Percentiles rank a stretch among this genome's conserved stretches.
Conservation (phyloP, 495 filamentous ascomycete species). For the Aspergillus campestris region DNA sequence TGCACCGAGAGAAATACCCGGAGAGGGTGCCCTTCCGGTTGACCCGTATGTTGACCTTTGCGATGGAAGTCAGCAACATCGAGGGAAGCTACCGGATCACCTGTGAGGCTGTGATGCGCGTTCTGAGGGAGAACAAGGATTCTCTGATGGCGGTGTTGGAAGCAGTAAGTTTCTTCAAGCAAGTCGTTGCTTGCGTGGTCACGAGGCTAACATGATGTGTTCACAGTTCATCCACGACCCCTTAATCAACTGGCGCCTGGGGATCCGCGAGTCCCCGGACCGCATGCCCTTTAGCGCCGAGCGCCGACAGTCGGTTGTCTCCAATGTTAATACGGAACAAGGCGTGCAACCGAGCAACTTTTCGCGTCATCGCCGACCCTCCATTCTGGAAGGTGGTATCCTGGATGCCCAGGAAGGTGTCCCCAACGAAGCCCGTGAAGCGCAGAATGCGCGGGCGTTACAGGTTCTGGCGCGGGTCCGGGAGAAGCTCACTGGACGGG, state of each 20-base stretch:
- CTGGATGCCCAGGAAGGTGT: conserved; percentile 43
- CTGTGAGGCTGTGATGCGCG: conserved; percentile 97
- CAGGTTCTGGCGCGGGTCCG: conserved; percentile 87
- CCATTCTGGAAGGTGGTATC: conserved; percentile 44
- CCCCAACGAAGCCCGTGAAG: conserved; percentile 52
- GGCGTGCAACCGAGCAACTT: conserved; percentile 38
- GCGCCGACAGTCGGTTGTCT: conserved; percentile 65
- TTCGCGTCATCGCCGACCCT: conserved; percentile 38
- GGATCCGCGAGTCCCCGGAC: conserved; percentile 71
- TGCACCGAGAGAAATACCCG: conserved; percentile 98
- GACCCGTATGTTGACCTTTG: conserved; percentile 96
- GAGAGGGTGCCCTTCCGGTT: conserved; percentile 96
- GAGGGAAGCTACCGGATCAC: conserved; percentile 96
- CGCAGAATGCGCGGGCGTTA: conserved; percentile 85
- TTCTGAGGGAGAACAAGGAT: conserved; percentile 93
- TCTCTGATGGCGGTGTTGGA: conserved; percentile 97
- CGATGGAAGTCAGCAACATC: conserved; percentile 99
- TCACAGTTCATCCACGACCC: conserved; percentile 93
- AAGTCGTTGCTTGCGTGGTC: background rate
- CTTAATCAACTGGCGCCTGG: conserved; percentile 92
- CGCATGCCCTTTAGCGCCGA: conserved; percentile 76
- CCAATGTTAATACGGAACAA: conserved; percentile 48
- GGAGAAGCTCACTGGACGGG: conserved; percentile 79
- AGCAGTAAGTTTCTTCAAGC: conserved; percentile 57
- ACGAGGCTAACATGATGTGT: conserved; percentile 15